Evolutionary conservation across 192 early-diverging fungal species (phyloP).

Genomic region (Coemansia sp.): DNA sequence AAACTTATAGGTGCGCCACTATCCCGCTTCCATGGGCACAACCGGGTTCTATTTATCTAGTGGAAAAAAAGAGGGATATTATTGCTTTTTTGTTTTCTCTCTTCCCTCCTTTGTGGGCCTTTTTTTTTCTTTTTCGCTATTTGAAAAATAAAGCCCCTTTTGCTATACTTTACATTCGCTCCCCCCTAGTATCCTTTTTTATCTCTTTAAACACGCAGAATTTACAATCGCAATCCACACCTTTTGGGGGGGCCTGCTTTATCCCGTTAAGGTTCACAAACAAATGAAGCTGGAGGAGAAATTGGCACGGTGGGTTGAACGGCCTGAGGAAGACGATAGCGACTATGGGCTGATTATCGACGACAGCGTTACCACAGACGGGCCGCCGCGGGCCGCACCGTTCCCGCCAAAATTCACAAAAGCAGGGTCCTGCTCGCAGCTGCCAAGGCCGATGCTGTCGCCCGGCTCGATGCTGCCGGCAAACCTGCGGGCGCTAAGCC

Average conservation of each 20-base stretch:
- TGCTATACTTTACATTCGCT: background rate
- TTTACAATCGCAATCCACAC: no score
- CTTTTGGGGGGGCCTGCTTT: no score
- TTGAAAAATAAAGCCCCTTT: slow-evolving; percentile 4
- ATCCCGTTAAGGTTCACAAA: background rate
- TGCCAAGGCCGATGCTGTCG: slow-evolving; percentile 27
- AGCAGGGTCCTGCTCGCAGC: slow-evolving; percentile 38
- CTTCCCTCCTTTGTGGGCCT: slow-evolving; percentile 3
- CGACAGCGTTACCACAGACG: slow-evolving; percentile 35
- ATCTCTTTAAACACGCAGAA: no score
- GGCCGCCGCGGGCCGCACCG: slow-evolving; percentile 9
- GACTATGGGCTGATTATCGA: slow-evolving; percentile 52
- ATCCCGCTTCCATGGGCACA: no score
- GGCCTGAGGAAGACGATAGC: slow-evolving; percentile 35
- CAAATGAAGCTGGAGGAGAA: slow-evolving; percentile 39
- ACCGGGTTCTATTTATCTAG: no score
- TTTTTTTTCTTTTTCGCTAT: slow-evolving; percentile 5
- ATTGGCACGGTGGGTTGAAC: slow-evolving; percentile 43
- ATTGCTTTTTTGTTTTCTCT: slow-evolving; percentile 7
- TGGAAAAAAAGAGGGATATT: background rate
- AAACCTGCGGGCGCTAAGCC: slow-evolving; percentile 22
- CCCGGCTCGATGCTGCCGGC: slow-evolving; percentile 27
- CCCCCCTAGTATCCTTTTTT: no score
- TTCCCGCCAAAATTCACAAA: slow-evolving; percentile 34
- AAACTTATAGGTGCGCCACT: no score